A percentile compares a stretch with the other conserved stretches of the same genome.
These are phyloP conservation scores for Lagenaria siceraria DNA, from an alignment of 306 rosid genomes.

Conservation along the genomic window DNA sequence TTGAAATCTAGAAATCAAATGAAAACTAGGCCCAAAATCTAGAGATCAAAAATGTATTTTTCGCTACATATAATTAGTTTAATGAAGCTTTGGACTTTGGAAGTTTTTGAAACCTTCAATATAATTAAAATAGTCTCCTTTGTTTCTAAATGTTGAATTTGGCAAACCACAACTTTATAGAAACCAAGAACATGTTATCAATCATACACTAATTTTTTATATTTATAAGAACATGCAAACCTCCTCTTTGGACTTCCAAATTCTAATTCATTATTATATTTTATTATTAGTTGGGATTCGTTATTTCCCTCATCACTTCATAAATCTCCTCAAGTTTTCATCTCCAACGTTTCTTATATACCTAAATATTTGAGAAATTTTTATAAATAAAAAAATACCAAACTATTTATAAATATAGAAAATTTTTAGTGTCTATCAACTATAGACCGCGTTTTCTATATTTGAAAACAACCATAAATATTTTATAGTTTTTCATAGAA, in stretches of 20 bases:
- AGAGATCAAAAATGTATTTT: too few relatives aligned
- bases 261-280: neutral
- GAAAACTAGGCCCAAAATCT: too few relatives aligned
- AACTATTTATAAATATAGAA: too few relatives aligned
- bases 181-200: neutral
- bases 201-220: neutral
- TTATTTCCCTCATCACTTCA: neutral
- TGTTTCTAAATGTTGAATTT: neutral
- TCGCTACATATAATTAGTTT: too few relatives aligned
- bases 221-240: neutral
- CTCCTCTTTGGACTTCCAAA: neutral
- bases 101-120: neutral
- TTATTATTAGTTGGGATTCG: neutral
- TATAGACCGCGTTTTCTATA: too few relatives aligned
- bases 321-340: neutral
- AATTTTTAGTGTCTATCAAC: too few relatives aligned
- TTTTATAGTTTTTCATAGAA: too few relatives aligned
- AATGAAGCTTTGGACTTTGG: neutral
- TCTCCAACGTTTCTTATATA: neutral
- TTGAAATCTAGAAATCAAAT: too few relatives aligned
- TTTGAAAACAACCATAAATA: too few relatives aligned
- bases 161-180: constrained; percentile 2
- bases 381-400: too few relatives aligned
- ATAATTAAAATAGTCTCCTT: neutral
- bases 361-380: too few relatives aligned